Conservation (phyloP, 2,329 filamentous ascomycete species). For the Colletotrichum filicis region DNA sequence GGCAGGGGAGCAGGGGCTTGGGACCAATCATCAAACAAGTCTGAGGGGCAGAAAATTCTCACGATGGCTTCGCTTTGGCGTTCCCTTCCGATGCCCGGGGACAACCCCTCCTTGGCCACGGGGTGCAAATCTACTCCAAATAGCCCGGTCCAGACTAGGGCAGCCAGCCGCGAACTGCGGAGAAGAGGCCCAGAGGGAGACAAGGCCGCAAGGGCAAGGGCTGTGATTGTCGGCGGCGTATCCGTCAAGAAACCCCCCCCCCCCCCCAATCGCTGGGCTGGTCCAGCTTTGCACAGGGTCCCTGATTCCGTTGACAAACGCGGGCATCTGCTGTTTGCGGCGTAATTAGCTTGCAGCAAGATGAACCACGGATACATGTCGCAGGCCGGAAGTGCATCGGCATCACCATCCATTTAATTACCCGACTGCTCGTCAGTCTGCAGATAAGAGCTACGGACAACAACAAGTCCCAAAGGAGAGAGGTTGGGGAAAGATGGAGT, state of each 20-base stretch:
- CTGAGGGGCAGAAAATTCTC: constrained; percentile 15
- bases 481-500: background rate
- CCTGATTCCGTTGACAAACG: constrained; percentile 9
- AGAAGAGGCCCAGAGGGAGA: constrained; percentile 6
- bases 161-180: constrained; percentile 18
- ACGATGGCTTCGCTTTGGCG: constrained; percentile 34
- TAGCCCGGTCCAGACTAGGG: constrained; percentile 30
- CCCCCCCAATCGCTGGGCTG: constrained; percentile 6
- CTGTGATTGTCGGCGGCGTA: background rate
- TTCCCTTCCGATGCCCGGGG: constrained; percentile 3
- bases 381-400: background rate
- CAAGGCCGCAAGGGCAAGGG: constrained; percentile 1
- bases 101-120: constrained; percentile 11
- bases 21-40: background rate
- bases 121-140: constrained; percentile 4
- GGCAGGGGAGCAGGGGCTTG: constrained; percentile 9
- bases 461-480: background rate
- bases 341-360: constrained; percentile 19
- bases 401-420: background rate
- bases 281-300: background rate
- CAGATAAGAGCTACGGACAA: background rate
- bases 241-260: constrained; percentile 2
- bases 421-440: background rate
- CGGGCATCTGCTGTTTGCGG: constrained; percentile 12
- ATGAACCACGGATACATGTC: constrained; percentile 1